Evolutionary conservation across 2,329 filamentous ascomycete species (phyloP), one percentile per base, ranked within the genome.

Genomic region (Nannizzia gypsea): DNA sequence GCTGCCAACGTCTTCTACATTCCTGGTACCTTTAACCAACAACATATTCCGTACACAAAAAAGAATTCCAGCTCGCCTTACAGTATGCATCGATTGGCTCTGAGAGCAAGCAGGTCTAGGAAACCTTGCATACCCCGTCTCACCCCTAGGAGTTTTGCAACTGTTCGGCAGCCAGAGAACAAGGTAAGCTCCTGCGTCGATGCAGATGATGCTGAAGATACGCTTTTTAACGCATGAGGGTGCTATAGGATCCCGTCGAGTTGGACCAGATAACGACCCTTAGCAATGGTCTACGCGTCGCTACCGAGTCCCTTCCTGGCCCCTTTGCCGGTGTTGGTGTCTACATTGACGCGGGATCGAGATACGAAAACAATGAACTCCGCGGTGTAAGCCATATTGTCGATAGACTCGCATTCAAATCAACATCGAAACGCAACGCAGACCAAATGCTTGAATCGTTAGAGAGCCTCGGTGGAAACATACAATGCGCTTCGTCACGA

Each of bases 241-340:
- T 48, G 9, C 40, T 17, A 36, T 66, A 89, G 84, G 91, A 97
- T 70, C 89, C 90, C 13, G 86, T 85, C 56, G 89, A 96, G 64
- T 83, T 96, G 67, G 90, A 96, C 73, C 80, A 87, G 65, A 86
- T 97, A 68, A 95, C 91, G 6, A 91, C 86, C 1, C 83, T 99
- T 15, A 79, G 90, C 56, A 99, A 99, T 81, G 93, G 93, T 70
- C 78, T 99, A 65, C 89, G 92, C 61, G 90, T 99, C 61, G 93
- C 93, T 24, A 96, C 92, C 50, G 93, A 99, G 73, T 90, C 91
- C 60, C 81, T 97, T 9, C 91, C 92, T 0, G 93, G 93, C 46
- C 91, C 91, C 66, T 99, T 99, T 73, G 89, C 91, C 3, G 93
- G 90, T 57, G 88, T 99, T 15, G 93, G 93, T 50, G 90, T 97